Conservation (phyloP, 1,139 yeast species). For the Suhomyces wounanorum region DNA sequence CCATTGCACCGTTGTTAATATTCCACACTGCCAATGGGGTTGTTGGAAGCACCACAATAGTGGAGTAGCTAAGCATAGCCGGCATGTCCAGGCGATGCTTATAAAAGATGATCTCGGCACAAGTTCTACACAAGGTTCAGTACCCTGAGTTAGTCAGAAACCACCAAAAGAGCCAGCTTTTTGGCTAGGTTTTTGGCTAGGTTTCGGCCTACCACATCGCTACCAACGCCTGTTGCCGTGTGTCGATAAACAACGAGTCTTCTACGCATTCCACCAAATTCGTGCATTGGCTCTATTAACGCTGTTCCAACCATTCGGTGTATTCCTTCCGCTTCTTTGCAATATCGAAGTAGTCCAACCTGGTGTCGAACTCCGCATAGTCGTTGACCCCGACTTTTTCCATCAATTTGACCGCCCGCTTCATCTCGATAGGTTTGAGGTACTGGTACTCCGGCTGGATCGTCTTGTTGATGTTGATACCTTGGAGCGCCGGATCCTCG, state of each 20-base stretch:
- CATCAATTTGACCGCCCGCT: slow-evolving; percentile 44
- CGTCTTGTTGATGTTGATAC: slow-evolving; percentile 22
- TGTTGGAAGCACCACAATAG: no score
- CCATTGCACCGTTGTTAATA: no score
- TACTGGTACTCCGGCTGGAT: slow-evolving; percentile 25
- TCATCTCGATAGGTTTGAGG: slow-evolving; percentile 50
- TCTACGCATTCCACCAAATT: neutral
- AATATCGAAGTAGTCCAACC: slow-evolving; percentile 50
- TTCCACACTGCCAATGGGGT: no score
- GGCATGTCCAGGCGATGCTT: no score
- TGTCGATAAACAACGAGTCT: no score
- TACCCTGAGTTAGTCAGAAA: no score
- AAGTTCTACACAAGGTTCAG: no score
- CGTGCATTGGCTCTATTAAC: neutral
- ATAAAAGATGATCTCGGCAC: no score
- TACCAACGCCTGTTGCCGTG: neutral
- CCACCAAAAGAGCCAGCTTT: no score
- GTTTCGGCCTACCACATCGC: no score
- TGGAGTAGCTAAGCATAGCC: no score
- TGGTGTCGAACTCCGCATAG: slow-evolving; percentile 43
- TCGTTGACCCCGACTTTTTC: slow-evolving; percentile 49
- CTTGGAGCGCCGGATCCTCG: slow-evolving; percentile 17
- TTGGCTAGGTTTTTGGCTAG: no score
- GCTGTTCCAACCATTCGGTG: slow-evolving; percentile 34
- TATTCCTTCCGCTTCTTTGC: slow-evolving; percentile 42